These are phyloP conservation scores for Cladosporium sp. DNA, from an alignment of 2,329 filamentous ascomycete genomes.

Conservation along the genomic window DNA sequence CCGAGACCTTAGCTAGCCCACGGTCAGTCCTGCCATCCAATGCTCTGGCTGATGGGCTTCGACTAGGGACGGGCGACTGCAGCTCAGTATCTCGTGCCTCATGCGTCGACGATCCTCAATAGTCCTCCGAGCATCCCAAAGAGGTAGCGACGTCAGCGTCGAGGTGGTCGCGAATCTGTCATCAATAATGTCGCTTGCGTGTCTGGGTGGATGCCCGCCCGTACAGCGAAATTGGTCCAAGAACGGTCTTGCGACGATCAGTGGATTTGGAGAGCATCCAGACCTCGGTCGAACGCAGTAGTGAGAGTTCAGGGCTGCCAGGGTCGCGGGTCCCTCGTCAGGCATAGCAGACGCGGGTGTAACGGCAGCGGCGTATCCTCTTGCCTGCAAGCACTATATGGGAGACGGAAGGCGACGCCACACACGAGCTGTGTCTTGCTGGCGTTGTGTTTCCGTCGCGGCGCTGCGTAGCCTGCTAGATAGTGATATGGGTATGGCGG, in stretches of 20 bases:
- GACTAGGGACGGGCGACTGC: neutral
- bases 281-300: neutral
- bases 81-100: neutral
- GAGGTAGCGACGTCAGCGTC: neutral
- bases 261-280: neutral
- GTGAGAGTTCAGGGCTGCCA: neutral
- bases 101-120: neutral
- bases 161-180: neutral
- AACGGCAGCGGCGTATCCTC: neutral
- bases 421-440: neutral
- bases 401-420: slow-evolving; percentile 1
- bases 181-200: neutral
- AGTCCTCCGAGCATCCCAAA: neutral
- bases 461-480: neutral
- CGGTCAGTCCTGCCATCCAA: neutral
- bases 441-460: neutral
- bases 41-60: no score
- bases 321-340: slow-evolving; percentile 4
- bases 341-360: neutral
- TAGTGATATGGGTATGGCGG: neutral
- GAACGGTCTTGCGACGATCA: neutral
- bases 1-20: neutral
- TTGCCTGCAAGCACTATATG: slow-evolving; percentile 3
- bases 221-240: neutral
- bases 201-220: no score